Conservation (phyloP, 495 filamentous ascomycete genomes). For the Aspergillus funiculosus region DNA sequence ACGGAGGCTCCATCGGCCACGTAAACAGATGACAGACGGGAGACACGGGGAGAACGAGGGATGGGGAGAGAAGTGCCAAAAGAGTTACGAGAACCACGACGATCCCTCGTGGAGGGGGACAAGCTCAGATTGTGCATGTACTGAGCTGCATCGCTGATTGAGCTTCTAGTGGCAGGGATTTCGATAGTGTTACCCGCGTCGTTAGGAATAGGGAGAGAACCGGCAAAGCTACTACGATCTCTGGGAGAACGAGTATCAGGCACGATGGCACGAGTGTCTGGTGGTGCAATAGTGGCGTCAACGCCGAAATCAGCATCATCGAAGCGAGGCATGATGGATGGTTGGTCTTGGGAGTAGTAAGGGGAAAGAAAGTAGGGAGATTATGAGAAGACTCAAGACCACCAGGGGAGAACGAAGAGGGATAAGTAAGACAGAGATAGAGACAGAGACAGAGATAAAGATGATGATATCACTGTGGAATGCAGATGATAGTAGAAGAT, state of each 20-base stretch:
- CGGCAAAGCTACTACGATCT: conserved; percentile 24
- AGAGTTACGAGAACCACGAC: conserved; percentile 69
- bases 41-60: conserved; percentile 63
- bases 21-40: conserved; percentile 54
- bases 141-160: conserved; percentile 60
- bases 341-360: conserved; percentile 10
- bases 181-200: conserved; percentile 55
- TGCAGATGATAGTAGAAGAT: background rate
- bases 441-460: background rate
- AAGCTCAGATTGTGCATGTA: conserved; percentile 72
- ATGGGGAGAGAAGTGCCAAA: conserved; percentile 75
- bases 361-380: conserved; percentile 3
- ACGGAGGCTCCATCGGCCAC: conserved; percentile 41
- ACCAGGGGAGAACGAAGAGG: background rate
- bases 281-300: conserved; percentile 32
- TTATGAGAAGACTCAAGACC: background rate
- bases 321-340: conserved; percentile 55
- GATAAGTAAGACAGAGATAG: background rate
- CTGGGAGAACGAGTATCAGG: conserved; percentile 28
- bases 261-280: conserved; percentile 25
- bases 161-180: conserved; percentile 63
- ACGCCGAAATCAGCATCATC: conserved; percentile 52
- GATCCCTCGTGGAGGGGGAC: conserved; percentile 59
- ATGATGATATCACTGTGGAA: conserved; percentile 5
- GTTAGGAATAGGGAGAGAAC: conserved; percentile 44